phyloP scores from a whole-genome alignment of 1,284 basidiomycete genomes.

The Leccinum angustisporum region DNA sequence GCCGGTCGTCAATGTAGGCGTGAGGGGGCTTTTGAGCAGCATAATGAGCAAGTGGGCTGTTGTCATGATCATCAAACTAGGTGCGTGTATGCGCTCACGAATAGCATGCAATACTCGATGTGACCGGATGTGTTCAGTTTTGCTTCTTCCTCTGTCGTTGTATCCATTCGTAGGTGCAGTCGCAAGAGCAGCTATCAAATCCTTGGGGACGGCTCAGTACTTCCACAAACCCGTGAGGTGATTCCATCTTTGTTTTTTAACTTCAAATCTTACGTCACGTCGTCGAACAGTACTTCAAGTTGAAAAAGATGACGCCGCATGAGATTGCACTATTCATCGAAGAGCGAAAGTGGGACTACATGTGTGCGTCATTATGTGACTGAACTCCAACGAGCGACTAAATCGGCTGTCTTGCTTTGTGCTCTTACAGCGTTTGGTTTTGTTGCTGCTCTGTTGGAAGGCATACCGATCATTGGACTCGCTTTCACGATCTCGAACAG shows the following conservation, averaged over 20 bases:
- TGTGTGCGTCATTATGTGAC: conserved; percentile 44
- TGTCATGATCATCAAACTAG: conserved; percentile 49
- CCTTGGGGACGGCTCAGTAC: conserved; percentile 65
- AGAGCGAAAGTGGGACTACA: conserved; percentile 86
- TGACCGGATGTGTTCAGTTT: conserved; percentile 41
- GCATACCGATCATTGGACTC: conserved; percentile 75
- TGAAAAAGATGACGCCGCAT: conserved; percentile 51
- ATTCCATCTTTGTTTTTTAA: not conserved
- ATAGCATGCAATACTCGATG: not conserved
- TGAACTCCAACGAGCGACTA: not conserved
- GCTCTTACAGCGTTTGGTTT: conserved; percentile 72
- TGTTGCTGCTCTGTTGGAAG: conserved; percentile 73
- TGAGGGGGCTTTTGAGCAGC: conserved; percentile 37
- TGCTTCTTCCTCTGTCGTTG: conserved; percentile 68
- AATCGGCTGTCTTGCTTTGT: not conserved
- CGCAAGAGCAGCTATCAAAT: conserved; percentile 65
- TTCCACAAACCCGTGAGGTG: conserved; percentile 63
- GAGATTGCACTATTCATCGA: conserved; percentile 77
- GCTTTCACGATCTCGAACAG: conserved; percentile 82
- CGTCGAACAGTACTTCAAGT: not conserved
- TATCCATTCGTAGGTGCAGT: conserved; percentile 68
- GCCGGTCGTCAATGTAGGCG: conserved; percentile 44
- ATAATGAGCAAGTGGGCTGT: conserved; percentile 50
- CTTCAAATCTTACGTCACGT: not conserved
- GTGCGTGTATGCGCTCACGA: conserved; percentile 33